These are phyloP conservation scores for Arachis monticola DNA, from an alignment of 331 rosid genomes.

Conservation along the genomic window DNA sequence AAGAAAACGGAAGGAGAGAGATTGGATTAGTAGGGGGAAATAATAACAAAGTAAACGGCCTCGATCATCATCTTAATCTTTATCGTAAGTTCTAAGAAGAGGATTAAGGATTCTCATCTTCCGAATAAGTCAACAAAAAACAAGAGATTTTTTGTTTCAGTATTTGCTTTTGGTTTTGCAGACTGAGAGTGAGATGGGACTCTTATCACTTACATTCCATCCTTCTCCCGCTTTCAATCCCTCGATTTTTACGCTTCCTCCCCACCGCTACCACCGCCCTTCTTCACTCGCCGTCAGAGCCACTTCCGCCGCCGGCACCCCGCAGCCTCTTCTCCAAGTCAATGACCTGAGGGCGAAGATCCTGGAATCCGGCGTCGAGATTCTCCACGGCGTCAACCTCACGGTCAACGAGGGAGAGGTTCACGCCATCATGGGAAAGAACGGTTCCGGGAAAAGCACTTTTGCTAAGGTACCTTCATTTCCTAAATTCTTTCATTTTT, in stretches of 20 bases:
- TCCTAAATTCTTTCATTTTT: not conserved
- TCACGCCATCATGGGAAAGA: conserved; percentile 96
- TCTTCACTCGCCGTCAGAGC: not conserved
- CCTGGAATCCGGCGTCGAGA: conserved; percentile 60
- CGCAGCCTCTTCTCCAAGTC: conserved; percentile 65
- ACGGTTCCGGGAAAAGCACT: conserved; percentile 97
- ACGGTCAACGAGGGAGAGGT: conserved; percentile 80
- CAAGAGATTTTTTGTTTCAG: too few relatives aligned
- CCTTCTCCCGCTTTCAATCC: not conserved
- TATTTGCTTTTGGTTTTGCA: too few relatives aligned
- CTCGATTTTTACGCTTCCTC: not conserved
- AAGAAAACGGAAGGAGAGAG: too few relatives aligned
- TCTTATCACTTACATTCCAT: not conserved
- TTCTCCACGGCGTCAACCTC: conserved; percentile 86
- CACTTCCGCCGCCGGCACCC: not conserved
- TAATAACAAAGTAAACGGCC: too few relatives aligned
- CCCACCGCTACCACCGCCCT: conserved; percentile 28
- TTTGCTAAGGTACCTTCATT: conserved; percentile 70
- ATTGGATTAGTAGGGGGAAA: too few relatives aligned
- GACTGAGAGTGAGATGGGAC: conserved; percentile 13
- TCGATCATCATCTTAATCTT: too few relatives aligned
- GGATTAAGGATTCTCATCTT: too few relatives aligned
- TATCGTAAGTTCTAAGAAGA: too few relatives aligned
- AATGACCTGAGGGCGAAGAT: conserved; percentile 76
- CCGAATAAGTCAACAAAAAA: too few relatives aligned